Evolutionary conservation across 2,329 filamentous ascomycete species (phyloP).

Genomic region (Lachnellula subtilissima): DNA sequence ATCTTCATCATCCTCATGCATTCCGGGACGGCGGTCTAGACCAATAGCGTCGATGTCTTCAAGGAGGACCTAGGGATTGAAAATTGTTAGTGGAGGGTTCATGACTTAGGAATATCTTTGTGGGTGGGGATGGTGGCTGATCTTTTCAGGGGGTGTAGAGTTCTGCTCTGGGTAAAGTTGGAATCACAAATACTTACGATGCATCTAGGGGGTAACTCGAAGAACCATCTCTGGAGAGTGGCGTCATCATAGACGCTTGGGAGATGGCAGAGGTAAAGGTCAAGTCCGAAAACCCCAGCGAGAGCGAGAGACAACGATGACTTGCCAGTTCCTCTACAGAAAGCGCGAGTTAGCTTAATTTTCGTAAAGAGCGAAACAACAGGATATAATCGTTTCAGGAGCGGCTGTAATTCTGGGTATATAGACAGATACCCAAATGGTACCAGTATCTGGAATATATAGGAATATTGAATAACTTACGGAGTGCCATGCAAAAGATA

Average conservation of each 20-base stretch:
- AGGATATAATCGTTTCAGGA: too few species aligned
- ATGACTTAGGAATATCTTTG: too few species aligned
- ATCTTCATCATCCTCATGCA: slow-evolving; percentile 19
- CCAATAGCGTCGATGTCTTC: slow-evolving; percentile 46
- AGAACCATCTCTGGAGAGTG: not conserved
- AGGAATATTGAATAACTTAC: too few species aligned
- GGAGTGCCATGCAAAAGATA: slow-evolving; percentile 77
- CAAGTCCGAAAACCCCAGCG: slow-evolving; percentile 36
- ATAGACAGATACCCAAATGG: too few species aligned
- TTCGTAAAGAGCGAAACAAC: too few species aligned
- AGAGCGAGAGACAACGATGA: not conserved
- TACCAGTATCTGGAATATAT: too few species aligned
- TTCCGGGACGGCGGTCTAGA: slow-evolving; percentile 24
- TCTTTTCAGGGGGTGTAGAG: too few species aligned
- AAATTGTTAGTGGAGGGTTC: too few species aligned
- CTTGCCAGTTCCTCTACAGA: slow-evolving; percentile 63
- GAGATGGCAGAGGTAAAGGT: slow-evolving; percentile 47
- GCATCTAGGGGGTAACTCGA: slow-evolving; percentile 41
- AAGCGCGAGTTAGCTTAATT: too few species aligned
- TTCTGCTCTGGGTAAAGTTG: too few species aligned
- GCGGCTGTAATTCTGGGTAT: too few species aligned
- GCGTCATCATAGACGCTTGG: slow-evolving; percentile 44
- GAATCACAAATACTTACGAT: slow-evolving; percentile 29
- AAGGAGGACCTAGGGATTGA: slow-evolving; percentile 35
- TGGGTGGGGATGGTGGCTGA: too few species aligned